These are phyloP conservation scores for Phytophthora sp. DNA, from an alignment of 352 stramenopile genomes.

Conservation along the genomic window DNA sequence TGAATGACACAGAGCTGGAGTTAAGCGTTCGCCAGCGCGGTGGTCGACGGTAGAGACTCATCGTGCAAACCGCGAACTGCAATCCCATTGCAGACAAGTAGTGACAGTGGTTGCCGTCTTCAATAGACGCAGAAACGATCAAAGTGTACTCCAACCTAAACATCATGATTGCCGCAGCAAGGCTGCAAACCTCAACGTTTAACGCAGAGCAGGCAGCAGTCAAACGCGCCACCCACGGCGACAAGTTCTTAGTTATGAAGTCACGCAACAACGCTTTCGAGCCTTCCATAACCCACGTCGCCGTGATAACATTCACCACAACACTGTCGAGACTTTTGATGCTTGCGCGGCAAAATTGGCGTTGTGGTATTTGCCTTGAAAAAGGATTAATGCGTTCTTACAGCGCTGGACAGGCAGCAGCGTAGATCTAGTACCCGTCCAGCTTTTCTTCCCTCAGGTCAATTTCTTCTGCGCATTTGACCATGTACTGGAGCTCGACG, in stretches of 20 bases:
- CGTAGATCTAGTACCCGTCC: slow-evolving; percentile 41
- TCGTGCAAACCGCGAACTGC: too few relatives aligned
- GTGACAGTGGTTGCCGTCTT: slow-evolving; percentile 6
- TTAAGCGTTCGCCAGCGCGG: slow-evolving; percentile 84
- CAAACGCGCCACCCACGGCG: neutral
- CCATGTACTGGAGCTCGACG: slow-evolving; percentile 87
- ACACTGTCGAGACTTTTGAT: neutral
- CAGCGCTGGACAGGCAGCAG: slow-evolving; percentile 1
- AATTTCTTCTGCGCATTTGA: slow-evolving; percentile 87
- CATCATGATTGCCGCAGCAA: neutral
- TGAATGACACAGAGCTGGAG: slow-evolving; percentile 72
- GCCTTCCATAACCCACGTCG: neutral
- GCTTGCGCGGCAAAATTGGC: slow-evolving; percentile 8
- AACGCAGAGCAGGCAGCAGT: neutral
- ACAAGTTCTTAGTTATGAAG: neutral
- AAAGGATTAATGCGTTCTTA: slow-evolving; percentile 11
- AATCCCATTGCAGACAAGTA: too few relatives aligned
- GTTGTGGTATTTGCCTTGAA: slow-evolving; percentile 6
- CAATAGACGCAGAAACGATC: neutral
- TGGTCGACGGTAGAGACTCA: slow-evolving; percentile 56
- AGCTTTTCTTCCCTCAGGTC: slow-evolving; percentile 77
- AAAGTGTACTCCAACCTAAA: slow-evolving; percentile 1
- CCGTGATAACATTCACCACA: neutral
- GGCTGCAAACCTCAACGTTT: neutral
- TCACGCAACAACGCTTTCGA: neutral